Evolutionary conservation across 495 filamentous ascomycete species (phyloP).

Genomic region (Amniculicola lignicola): DNA sequence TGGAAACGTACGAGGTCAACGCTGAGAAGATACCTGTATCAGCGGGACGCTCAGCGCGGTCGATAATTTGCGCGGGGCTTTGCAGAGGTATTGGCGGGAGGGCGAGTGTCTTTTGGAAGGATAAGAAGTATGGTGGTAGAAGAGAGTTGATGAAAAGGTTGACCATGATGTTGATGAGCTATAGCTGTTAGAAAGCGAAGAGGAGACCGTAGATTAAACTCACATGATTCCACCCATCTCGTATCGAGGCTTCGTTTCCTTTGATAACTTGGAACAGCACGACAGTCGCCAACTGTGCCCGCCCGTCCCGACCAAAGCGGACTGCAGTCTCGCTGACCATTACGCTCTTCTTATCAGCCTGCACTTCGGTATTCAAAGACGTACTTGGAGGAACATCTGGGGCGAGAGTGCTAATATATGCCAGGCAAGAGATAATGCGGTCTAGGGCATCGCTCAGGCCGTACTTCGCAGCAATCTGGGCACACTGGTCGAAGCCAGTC

Average conservation of each 20-base stretch:
- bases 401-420: slow-evolving; percentile 83
- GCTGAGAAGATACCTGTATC: slow-evolving; percentile 88
- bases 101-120: slow-evolving; percentile 65
- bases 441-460: slow-evolving; percentile 81
- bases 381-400: slow-evolving; percentile 74
- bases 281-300: slow-evolving; percentile 88
- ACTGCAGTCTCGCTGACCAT: slow-evolving; percentile 99
- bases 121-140: slow-evolving; percentile 76
- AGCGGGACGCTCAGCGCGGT: slow-evolving; percentile 69
- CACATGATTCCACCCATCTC: slow-evolving; percentile 79
- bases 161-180: slow-evolving; percentile 86
- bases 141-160: slow-evolving; percentile 96
- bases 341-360: slow-evolving; percentile 84
- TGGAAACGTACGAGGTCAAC: slow-evolving; percentile 94
- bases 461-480: slow-evolving; percentile 86
- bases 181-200: slow-evolving; percentile 32
- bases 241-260: slow-evolving; percentile 73
- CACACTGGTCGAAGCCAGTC: slow-evolving; percentile 92
- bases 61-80: slow-evolving; percentile 87
- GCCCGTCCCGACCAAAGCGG: slow-evolving; percentile 90
- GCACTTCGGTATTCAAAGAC: slow-evolving; percentile 89
- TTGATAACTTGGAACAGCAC: slow-evolving; percentile 87
- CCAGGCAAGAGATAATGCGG: slow-evolving; percentile 82
- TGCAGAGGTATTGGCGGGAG: slow-evolving; percentile 85
- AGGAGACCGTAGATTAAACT: slow-evolving; percentile 37